Percentiles rank a stretch among this genome's conserved stretches.
Evolutionary conservation across 1,284 basidiomycete genomes (phyloP).

Genomic region (Peniophora sp.): DNA sequence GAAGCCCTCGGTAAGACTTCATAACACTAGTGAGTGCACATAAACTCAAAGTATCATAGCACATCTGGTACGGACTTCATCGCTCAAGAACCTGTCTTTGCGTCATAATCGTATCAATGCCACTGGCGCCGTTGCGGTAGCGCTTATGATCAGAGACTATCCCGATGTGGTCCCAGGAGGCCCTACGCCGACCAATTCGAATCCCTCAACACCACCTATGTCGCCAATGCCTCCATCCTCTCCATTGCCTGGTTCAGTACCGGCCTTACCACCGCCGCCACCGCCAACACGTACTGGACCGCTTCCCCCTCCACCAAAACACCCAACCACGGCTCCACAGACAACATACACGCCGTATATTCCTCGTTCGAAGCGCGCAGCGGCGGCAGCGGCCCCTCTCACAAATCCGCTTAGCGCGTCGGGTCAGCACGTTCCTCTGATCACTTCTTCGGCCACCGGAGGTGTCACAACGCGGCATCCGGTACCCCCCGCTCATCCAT

Average conservation of each 20-base stretch:
- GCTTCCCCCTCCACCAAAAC: constrained; percentile 53
- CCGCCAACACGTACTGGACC: constrained; percentile 32
- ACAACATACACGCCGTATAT: constrained; percentile 80
- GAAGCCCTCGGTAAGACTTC: constrained; percentile 64
- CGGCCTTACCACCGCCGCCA: constrained; percentile 13
- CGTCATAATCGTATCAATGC: constrained; percentile 80
- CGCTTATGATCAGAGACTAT: constrained; percentile 92
- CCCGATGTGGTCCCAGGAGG: constrained; percentile 59
- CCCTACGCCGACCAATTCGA: constrained; percentile 17
- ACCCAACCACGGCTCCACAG: constrained; percentile 42
- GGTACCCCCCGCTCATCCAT: constrained; percentile 16
- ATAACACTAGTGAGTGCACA: background rate
- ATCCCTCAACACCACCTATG: constrained; percentile 20
- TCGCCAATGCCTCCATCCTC: constrained; percentile 15
- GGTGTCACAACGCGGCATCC: constrained; percentile 70
- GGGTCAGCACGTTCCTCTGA: constrained; percentile 57
- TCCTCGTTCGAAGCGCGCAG: constrained; percentile 48
- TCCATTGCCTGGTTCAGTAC: constrained; percentile 11
- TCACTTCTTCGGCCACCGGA: constrained; percentile 69
- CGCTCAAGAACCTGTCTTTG: constrained; percentile 80
- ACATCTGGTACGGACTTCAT: constrained; percentile 74
- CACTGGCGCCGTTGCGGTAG: constrained; percentile 83
- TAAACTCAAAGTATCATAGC: constrained; percentile 32
- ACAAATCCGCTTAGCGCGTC: constrained; percentile 46
- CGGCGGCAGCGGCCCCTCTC: constrained; percentile 19